phyloP scores from a whole-genome alignment of 2,329 filamentous ascomycete species.

The Colletotrichum gigasporum region DNA sequence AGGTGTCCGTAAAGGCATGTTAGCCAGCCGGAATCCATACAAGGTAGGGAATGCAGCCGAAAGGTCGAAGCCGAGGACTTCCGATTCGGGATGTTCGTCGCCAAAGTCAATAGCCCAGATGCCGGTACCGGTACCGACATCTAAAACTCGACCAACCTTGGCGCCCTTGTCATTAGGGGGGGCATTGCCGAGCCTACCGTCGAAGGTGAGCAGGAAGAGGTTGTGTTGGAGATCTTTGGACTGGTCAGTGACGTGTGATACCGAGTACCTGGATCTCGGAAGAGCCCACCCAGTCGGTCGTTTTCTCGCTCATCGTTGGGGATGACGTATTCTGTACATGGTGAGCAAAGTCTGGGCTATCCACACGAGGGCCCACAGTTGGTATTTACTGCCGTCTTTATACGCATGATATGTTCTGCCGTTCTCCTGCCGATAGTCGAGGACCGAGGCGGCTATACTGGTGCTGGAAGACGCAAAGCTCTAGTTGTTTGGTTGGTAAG shows the following conservation, averaged over 20 bases:
- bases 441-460: no score
- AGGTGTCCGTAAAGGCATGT: conserved; percentile 38
- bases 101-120: neutral
- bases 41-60: conserved; percentile 49
- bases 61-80: conserved; percentile 49
- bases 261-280: no score
- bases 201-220: conserved; percentile 35
- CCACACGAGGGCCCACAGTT: no score
- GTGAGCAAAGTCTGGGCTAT: no score
- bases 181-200: conserved; percentile 28
- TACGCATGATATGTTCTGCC: no score
- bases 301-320: conserved; percentile 35
- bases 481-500: no score
- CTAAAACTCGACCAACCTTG: neutral
- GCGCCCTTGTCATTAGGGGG: neutral
- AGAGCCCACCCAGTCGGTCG: conserved; percentile 12
- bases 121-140: neutral
- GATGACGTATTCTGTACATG: conserved; percentile 31
- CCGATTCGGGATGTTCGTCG: conserved; percentile 37
- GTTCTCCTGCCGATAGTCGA: no score
- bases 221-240: conserved; percentile 40
- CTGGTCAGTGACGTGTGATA: no score
- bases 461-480: no score
- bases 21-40: conserved; percentile 37
- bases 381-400: no score